Base-by-base conservation (phyloP, 2,329 filamentous ascomycete species). In the Paraconiothyrium brasiliense region DNA sequence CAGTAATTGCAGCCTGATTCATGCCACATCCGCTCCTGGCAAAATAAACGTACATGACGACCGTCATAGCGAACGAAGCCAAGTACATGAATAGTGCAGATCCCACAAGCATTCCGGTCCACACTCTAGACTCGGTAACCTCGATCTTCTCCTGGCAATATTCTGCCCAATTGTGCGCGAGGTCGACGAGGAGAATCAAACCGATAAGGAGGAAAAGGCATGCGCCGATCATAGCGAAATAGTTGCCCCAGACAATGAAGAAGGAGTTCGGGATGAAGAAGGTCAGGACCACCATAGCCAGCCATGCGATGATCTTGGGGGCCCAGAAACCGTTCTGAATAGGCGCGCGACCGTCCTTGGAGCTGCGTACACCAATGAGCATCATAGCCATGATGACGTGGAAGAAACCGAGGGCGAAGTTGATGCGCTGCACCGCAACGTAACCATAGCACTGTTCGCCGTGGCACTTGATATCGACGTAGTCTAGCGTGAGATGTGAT, bases 291-390 rank as follows among this genome's bases (percentile, higher is more conserved):
- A 98, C 89, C 68, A 98, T 87, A 14, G 85, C 88, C 54, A 97
- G 76, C 95, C 95, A 99, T 56, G 89, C 88, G 62, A 97, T 87
- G 61, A 99, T 86, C 82, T 99, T 99, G 49, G 95, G 95, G 1
- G 94, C 95, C 95, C 95, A 99, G 80, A 93, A 99, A n/a, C 94
- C 95, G 81, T 99, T 99, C 77, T 99, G 95, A 57, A 99, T 86
- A 20, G 89, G 87, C 2, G 95, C 94, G 67, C 95, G 90, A 48
- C 91, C 91, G 77, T 97, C 92, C 78, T 92, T 95, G 27, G 94
- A 95, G 51, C 89, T 93, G 57, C 87, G 88, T 55, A 99, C 93
- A 55, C 95, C 95, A 58, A 98, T 84, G 48, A 99, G 86, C 63
- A 97, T 85, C 52, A 93, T 82, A 4, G 92, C 93, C 70, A 98